Conservation (phyloP, 2,329 filamentous ascomycete species). For the Stemphylium beticola region DNA sequence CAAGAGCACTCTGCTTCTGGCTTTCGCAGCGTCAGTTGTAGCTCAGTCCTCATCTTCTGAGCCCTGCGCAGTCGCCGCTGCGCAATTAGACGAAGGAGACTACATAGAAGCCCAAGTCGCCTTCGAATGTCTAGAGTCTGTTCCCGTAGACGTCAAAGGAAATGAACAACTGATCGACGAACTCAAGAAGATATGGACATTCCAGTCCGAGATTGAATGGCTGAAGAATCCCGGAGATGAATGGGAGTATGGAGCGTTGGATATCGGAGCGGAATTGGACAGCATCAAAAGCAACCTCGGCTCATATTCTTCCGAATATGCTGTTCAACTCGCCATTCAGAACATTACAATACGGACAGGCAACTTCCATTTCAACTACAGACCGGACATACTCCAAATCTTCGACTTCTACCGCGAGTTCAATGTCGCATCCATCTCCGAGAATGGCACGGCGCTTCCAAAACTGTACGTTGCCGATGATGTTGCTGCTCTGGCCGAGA, state of each 20-base stretch:
- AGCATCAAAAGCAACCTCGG: conserved; percentile 38
- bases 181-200: conserved; percentile 40
- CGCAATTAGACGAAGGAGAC: conserved; percentile 1
- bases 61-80: conserved; percentile 29
- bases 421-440: conserved; percentile 37
- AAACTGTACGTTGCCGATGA: conserved; percentile 42
- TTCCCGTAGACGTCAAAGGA: conserved; percentile 38
- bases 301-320: conserved; percentile 44
- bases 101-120: conserved; percentile 27
- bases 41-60: conserved; percentile 21
- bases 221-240: conserved; percentile 43
- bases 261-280: conserved; percentile 44
- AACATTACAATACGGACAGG: conserved; percentile 31
- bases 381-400: conserved; percentile 36
- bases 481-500: conserved; percentile 13
- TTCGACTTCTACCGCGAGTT: conserved; percentile 26
- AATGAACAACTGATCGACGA: conserved; percentile 37
- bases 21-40: conserved; percentile 19
- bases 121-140: conserved; percentile 39
- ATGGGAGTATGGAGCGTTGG: conserved; percentile 42
- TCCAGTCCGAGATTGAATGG: conserved; percentile 46
- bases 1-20: conserved; percentile 18
- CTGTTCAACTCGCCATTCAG: conserved; percentile 44
- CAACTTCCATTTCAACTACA: conserved; percentile 38
- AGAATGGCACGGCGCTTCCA: conserved; percentile 41